phyloP scores from a whole-genome alignment of 306 rosid genomes.

The Bauhinia variegata region DNA sequence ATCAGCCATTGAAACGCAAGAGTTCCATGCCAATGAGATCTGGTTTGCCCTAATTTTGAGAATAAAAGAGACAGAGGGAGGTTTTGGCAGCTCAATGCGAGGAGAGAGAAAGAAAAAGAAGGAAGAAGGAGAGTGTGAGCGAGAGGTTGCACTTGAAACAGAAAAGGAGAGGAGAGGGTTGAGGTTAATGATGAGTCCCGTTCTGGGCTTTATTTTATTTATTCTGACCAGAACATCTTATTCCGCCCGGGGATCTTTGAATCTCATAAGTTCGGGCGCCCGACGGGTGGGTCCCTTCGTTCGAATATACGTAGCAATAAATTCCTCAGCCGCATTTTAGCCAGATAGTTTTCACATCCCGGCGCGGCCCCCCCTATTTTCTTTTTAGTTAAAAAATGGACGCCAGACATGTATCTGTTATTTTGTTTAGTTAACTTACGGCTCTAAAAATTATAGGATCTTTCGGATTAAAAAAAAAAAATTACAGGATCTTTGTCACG shows the following conservation, averaged over 20 bases:
- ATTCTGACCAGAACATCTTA: not conserved
- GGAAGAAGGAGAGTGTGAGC: not conserved
- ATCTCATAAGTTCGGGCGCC: slow-evolving; percentile 20
- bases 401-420: no score
- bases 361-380: no score
- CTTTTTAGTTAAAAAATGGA: no score
- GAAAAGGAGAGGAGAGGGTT: slow-evolving; percentile 31
- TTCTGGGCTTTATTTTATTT: slow-evolving; percentile 21
- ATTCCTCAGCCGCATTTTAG: not conserved
- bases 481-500: no score
- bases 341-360: not conserved
- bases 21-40: slow-evolving; percentile 35
- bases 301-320: slow-evolving; percentile 19
- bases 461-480: no score
- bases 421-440: no score
- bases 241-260: slow-evolving; percentile 16
- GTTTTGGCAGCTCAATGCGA: slow-evolving; percentile 6
- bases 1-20: slow-evolving; percentile 31
- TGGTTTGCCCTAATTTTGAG: slow-evolving; percentile 32
- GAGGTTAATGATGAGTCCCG: slow-evolving; percentile 1
- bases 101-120: not conserved
- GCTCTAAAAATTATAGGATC: no score
- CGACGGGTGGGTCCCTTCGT: slow-evolving; percentile 15
- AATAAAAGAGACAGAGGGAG: not conserved
- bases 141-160: slow-evolving; percentile 25